Conservation (phyloP, 768 basidiomycete genomes). For the Rhodocollybia butyracea region DNA sequence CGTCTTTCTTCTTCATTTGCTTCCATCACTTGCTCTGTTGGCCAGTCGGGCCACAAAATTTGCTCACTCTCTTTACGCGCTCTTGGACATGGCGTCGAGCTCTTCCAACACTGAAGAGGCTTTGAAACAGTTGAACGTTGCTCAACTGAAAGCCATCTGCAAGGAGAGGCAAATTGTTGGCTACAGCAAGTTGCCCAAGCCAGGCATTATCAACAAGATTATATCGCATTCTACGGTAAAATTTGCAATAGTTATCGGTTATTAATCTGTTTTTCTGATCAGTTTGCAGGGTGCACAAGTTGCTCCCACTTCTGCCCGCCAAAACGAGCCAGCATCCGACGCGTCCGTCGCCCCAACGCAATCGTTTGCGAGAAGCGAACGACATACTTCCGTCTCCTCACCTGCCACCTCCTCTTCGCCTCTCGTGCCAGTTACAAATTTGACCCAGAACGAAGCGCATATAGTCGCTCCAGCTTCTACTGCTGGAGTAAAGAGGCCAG, state of each 20-base stretch:
- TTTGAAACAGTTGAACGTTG: constrained; percentile 50
- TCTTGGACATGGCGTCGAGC: background rate
- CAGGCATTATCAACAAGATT: constrained; percentile 51
- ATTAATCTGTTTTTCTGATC: background rate
- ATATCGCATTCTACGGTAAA: constrained; percentile 5
- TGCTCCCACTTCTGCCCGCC: background rate
- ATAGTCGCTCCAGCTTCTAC: background rate
- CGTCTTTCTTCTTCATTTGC: too few species aligned
- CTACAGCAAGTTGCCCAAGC: constrained; percentile 67
- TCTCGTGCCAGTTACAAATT: background rate
- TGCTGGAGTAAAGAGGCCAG: background rate
- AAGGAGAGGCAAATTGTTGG: constrained; percentile 59
- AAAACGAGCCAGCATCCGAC: background rate
- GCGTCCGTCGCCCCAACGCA: background rate
- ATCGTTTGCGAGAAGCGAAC: background rate
- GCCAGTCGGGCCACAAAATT: too few species aligned
- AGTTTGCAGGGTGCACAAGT: background rate
- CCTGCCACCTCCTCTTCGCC: too few species aligned
- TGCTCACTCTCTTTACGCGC: too few species aligned
- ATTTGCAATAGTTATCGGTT: background rate
- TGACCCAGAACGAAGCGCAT: background rate
- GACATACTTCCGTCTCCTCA: too few species aligned
- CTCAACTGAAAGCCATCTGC: constrained; percentile 65
- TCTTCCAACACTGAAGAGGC: constrained; percentile 15
- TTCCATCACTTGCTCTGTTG: too few species aligned